Evolutionary conservation across 495 filamentous ascomycete genomes (phyloP).

Genomic region (Lasiosphaeriaceae sp.): DNA sequence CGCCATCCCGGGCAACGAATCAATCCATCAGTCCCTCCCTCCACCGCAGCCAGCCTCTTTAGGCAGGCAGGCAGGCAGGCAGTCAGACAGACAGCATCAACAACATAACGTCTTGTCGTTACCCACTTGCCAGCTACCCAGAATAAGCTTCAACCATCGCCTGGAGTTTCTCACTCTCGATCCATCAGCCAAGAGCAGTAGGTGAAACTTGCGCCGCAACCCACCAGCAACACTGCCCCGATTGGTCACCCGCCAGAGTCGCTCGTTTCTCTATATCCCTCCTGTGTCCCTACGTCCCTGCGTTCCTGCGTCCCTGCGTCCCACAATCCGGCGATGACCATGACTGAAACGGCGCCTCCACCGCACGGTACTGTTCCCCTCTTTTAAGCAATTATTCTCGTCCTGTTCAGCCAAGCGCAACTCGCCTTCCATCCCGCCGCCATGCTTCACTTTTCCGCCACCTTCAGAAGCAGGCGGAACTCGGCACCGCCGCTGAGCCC

Average conservation of each 20-base stretch:
- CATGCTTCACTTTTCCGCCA: slow-evolving; percentile 17
- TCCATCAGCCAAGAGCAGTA: background rate
- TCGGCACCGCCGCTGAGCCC: slow-evolving; percentile 8
- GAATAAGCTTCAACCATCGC: background rate
- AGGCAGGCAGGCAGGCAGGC: too few relatives aligned
- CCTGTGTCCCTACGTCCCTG: too few relatives aligned
- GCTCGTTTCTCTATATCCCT: too few relatives aligned
- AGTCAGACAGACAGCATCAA: background rate
- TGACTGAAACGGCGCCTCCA: slow-evolving; percentile 60
- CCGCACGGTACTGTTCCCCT: slow-evolving; percentile 54
- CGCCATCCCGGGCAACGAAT: too few relatives aligned
- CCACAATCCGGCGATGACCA: slow-evolving; percentile 52
- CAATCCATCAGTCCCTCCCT: too few relatives aligned
- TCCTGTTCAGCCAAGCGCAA: background rate
- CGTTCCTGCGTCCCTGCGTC: too few relatives aligned
- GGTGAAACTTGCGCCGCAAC: slow-evolving; percentile 3
- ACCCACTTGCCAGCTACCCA: background rate
- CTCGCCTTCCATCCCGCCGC: background rate
- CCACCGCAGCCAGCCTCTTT: too few relatives aligned
- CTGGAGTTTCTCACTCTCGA: too few relatives aligned
- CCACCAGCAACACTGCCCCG: background rate
- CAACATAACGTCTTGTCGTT: background rate
- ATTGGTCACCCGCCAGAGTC: background rate
- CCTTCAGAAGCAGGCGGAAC: slow-evolving; percentile 16
- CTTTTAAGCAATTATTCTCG: slow-evolving; percentile 8